Evolutionary conservation across 2,329 filamentous ascomycete genomes (phyloP).

Genomic region (Triangularia setosa): DNA sequence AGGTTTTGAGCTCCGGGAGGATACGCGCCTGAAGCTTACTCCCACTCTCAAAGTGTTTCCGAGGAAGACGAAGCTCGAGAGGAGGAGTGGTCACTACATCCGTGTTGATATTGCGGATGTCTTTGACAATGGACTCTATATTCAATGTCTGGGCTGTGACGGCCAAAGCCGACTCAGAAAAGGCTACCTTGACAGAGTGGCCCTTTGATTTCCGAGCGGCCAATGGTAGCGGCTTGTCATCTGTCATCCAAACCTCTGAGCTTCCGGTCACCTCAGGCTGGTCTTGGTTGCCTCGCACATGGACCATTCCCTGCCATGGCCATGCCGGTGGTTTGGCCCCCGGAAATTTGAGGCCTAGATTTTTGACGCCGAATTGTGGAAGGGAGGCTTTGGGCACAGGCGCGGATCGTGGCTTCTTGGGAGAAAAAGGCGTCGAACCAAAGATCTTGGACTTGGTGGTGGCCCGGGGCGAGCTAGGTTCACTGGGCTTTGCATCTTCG

Average conservation of each 20-base stretch:
- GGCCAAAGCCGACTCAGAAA: slow-evolving; percentile 42
- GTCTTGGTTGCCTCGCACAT: slow-evolving; percentile 52
- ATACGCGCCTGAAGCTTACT: slow-evolving; percentile 49
- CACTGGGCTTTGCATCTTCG: slow-evolving; percentile 16
- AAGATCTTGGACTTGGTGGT: slow-evolving; percentile 39
- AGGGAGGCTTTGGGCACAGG: slow-evolving; percentile 28
- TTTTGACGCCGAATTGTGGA: slow-evolving; percentile 43
- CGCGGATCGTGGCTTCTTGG: slow-evolving; percentile 37
- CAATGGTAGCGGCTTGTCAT: slow-evolving; percentile 10
- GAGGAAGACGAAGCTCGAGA: slow-evolving; percentile 50
- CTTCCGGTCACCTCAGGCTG: neutral
- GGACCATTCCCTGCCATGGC: slow-evolving; percentile 62
- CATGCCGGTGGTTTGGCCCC: slow-evolving; percentile 66
- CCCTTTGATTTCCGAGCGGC: slow-evolving; percentile 48
- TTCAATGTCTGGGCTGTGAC: slow-evolving; percentile 37
- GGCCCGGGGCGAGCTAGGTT: slow-evolving; percentile 16
- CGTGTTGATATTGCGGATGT: slow-evolving; percentile 34
- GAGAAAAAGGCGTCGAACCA: slow-evolving; percentile 52
- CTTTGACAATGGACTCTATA: slow-evolving; percentile 32
- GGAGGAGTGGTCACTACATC: slow-evolving; percentile 44
- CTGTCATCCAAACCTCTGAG: neutral
- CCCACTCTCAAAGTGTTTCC: slow-evolving; percentile 56
- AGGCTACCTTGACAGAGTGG: slow-evolving; percentile 37
- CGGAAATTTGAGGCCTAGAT: slow-evolving; percentile 54
- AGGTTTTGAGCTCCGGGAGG: slow-evolving; percentile 39